A percentile compares a stretch with the other conserved stretches of the same genome.
Conservation (phyloP, 2,329 filamentous ascomycete species). For the Sarocladiaceae sp. region DNA sequence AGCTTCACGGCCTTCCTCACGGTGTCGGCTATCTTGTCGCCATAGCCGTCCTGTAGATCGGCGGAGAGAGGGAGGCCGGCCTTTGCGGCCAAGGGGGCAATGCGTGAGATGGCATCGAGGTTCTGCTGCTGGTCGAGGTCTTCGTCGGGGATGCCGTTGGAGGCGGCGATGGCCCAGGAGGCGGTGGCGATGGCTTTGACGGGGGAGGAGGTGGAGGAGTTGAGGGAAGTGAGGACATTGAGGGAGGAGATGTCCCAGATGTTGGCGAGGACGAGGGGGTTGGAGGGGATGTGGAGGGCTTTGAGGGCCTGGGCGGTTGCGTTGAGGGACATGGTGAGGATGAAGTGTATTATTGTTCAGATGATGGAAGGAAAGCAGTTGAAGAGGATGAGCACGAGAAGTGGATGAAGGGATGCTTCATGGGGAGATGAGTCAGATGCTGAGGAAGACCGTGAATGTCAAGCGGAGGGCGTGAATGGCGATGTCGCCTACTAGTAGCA, state of each 20-base stretch:
- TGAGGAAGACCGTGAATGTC: conserved; percentile 8
- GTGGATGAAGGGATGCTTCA: no score
- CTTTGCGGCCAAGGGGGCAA: conserved; percentile 35
- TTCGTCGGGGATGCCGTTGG: conserved; percentile 37
- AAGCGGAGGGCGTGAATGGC: neutral
- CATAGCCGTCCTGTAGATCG: conserved; percentile 57
- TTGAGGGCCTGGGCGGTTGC: conserved; percentile 28
- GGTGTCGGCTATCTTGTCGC: conserved; percentile 35
- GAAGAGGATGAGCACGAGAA: no score
- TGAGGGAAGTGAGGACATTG: conserved; percentile 35
- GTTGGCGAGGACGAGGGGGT: conserved; percentile 48
- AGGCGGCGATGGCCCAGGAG: conserved; percentile 43
- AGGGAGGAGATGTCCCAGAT: conserved; percentile 48
- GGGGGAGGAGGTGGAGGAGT: conserved; percentile 26
- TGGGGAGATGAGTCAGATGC: no score
- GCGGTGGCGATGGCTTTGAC: conserved; percentile 41
- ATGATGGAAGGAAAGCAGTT: neutral
- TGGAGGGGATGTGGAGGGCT: conserved; percentile 42
- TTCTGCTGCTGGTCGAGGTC: conserved; percentile 45
- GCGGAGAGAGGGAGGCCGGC: conserved; percentile 44
- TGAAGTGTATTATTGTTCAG: neutral
- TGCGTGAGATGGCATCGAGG: conserved; percentile 36
- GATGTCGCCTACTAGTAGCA: no score
- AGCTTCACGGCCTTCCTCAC: conserved; percentile 38
- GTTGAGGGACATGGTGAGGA: conserved; percentile 19